Conservation (phyloP, 495 filamentous ascomycete species). For the Podospora didyma region DNA sequence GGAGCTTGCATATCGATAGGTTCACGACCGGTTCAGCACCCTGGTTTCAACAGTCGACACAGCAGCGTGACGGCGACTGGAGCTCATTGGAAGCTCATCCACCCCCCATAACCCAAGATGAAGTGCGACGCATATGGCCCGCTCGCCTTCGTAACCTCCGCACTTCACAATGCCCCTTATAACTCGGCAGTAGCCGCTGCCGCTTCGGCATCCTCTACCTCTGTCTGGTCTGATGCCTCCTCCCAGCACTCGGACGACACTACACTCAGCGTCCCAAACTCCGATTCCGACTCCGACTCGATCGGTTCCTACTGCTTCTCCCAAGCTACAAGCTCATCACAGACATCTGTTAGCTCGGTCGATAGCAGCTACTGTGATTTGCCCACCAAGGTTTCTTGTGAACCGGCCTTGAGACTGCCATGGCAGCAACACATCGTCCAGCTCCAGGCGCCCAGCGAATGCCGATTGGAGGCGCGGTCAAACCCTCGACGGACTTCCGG, state of each 20-base stretch:
- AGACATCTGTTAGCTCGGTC: conserved; percentile 28
- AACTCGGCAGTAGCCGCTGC: conserved; percentile 64
- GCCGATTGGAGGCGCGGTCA: conserved; percentile 66
- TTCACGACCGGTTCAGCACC: conserved; percentile 35
- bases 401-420: conserved; percentile 21
- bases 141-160: conserved; percentile 37
- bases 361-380: conserved; percentile 8
- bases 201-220: conserved; percentile 69
- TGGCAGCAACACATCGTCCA: conserved; percentile 25
- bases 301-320: conserved; percentile 38
- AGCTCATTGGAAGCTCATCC: conserved; percentile 35
- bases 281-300: conserved; percentile 32
- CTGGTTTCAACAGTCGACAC: conserved; percentile 47
- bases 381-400: conserved; percentile 13
- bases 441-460: conserved; percentile 36
- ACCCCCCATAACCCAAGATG: conserved; percentile 46
- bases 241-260: conserved; percentile 49
- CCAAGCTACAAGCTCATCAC: conserved; percentile 22
- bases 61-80: conserved; percentile 53
- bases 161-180: conserved; percentile 55
- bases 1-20: conserved; percentile 38
- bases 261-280: conserved; percentile 29
- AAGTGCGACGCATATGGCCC: conserved; percentile 43
- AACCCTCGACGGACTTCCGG: conserved; percentile 74
- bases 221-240: conserved; percentile 73